phyloP scores from a whole-genome alignment of 768 basidiomycete genomes.

The Russula compacta region DNA sequence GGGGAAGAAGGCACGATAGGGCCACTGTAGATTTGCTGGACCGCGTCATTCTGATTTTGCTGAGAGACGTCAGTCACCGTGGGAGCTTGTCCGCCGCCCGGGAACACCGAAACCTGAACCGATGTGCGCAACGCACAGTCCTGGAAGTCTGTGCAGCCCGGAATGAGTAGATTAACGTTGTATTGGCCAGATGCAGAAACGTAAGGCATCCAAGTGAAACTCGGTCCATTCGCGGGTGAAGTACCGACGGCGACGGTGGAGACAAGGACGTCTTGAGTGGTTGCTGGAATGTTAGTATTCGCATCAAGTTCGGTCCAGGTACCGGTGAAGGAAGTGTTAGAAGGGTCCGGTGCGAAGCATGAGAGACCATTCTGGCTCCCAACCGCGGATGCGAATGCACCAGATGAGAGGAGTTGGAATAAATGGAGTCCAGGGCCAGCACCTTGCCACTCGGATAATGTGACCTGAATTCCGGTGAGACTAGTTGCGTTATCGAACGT shows the following conservation, averaged over 20 bases:
- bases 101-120: conserved; percentile 77
- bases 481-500: conserved; percentile 51
- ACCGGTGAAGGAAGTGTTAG: conserved; percentile 59
- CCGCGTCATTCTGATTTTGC: conserved; percentile 53
- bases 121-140: conserved; percentile 76
- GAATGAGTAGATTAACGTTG: conserved; percentile 73
- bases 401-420: conserved; percentile 86
- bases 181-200: conserved; percentile 87
- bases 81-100: conserved; percentile 56
- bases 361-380: conserved; percentile 49
- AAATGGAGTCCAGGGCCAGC: conserved; percentile 76
- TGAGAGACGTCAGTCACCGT: conserved; percentile 68
- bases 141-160: conserved; percentile 74
- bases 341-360: conserved; percentile 71
- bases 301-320: conserved; percentile 57
- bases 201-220: conserved; percentile 84
- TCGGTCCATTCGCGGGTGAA: conserved; percentile 51
- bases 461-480: conserved; percentile 89
- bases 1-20: conserved; percentile 68
- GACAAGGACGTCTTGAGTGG: conserved; percentile 64
- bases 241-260: conserved; percentile 60
- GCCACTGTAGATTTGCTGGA: conserved; percentile 65
- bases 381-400: conserved; percentile 79
- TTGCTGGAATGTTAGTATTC: conserved; percentile 71
- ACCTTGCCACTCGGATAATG: conserved; percentile 68